Conservation (phyloP, 176 grass and related monocot species). For the Guadua angustifolia region DNA sequence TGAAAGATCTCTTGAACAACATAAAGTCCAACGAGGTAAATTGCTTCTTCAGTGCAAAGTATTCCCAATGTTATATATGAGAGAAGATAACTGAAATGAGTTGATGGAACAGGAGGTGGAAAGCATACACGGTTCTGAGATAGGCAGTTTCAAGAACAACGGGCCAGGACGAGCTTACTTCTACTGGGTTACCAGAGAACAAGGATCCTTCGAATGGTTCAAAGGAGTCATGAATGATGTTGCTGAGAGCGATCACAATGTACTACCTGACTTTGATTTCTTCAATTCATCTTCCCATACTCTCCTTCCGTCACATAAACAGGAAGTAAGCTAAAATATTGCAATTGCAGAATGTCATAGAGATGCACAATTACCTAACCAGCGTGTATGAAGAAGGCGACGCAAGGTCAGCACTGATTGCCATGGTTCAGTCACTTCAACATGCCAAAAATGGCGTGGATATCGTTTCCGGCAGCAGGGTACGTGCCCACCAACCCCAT, state of each 20-base stretch:
- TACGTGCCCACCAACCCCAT: constrained; percentile 28
- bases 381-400: constrained; percentile 99
- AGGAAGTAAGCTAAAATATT: constrained; percentile 43
- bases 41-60: constrained; percentile 19
- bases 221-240: constrained; percentile 99
- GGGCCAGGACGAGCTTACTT: constrained; percentile 94
- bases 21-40: constrained; percentile 77
- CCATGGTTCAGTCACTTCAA: constrained; percentile 96
- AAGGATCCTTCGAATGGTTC: constrained; percentile 99
- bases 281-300: constrained; percentile 22
- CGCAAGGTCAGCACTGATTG: constrained; percentile 88
- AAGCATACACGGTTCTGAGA: constrained; percentile 64
- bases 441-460: constrained; percentile 92
- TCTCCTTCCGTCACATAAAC: not conserved
- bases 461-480: constrained; percentile 92
- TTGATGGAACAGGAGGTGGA: constrained; percentile 62
- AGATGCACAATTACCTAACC: constrained; percentile 99
- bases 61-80: not conserved
- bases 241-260: constrained; percentile 81
- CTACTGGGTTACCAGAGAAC: constrained; percentile 98
- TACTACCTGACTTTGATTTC: constrained; percentile 45
- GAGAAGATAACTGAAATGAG: constrained; percentile 34
- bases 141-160: constrained; percentile 67
- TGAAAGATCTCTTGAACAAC: constrained; percentile 92
- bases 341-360: constrained; percentile 82